Evolutionary conservation across 371 early-diverging fungal genomes (phyloP).

Genomic region (Umbelopsis sp.): DNA sequence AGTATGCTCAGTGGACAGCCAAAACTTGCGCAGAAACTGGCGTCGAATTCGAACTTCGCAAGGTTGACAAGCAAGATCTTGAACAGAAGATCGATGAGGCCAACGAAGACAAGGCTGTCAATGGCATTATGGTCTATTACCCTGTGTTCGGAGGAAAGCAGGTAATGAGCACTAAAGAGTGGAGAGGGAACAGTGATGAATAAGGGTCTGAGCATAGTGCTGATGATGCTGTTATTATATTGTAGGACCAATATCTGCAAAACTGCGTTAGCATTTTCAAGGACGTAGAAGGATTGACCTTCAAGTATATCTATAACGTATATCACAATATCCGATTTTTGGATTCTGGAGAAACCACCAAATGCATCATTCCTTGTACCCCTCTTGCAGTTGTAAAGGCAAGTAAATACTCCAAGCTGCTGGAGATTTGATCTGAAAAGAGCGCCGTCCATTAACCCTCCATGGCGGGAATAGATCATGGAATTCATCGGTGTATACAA

Average conservation of each 20-base stretch:
- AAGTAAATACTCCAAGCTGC: constrained; percentile 11
- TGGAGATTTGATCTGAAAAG: neutral
- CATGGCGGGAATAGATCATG: constrained; percentile 58
- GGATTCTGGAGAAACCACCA: constrained; percentile 79
- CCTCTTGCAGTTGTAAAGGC: constrained; percentile 95
- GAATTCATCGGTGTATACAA: constrained; percentile 95
- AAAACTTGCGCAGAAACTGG: constrained; percentile 93
- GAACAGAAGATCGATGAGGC: constrained; percentile 87
- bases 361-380: constrained; percentile 96
- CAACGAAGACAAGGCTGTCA: constrained; percentile 80
- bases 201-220: neutral
- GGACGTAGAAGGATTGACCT: constrained; percentile 97
- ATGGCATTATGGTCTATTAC: constrained; percentile 96
- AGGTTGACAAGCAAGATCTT: constrained; percentile 79
- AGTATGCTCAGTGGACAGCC: constrained; percentile 89
- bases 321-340: constrained; percentile 94
- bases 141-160: constrained; percentile 93
- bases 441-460: neutral
- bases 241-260: constrained; percentile 89
- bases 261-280: constrained; percentile 85
- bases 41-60: constrained; percentile 87
- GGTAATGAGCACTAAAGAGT: constrained; percentile 36
- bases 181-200: constrained; percentile 4
- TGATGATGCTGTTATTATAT: neutral
- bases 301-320: constrained; percentile 91